Evolutionary conservation across 345 rosid species (phyloP).

Genomic region (Eutrema yunnanense): DNA sequence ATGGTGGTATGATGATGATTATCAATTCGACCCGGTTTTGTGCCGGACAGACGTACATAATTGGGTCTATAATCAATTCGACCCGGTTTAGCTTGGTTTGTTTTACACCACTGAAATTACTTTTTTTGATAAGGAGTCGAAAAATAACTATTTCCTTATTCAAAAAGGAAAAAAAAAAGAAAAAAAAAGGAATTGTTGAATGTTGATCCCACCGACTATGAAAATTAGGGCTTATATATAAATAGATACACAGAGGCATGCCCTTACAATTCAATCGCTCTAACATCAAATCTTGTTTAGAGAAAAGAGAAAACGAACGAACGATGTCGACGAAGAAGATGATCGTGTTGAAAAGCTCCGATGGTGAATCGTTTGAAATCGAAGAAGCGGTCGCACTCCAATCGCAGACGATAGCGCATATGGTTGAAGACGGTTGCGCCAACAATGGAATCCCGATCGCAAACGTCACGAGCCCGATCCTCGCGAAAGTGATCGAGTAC

Average conservation of each 20-base stretch:
- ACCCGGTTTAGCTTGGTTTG: too few species aligned
- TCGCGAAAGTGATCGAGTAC: conserved; percentile 58
- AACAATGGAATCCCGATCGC: conserved; percentile 39
- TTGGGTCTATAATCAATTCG: too few species aligned
- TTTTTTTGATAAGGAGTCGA: too few species aligned
- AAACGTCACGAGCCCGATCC: conserved; percentile 44
- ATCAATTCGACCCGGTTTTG: too few species aligned
- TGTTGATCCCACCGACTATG: too few species aligned
- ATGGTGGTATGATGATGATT: too few species aligned
- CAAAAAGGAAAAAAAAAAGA: too few species aligned
- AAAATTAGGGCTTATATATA: conserved; percentile 14
- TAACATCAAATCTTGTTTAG: background rate
- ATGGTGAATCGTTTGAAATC: conserved; percentile 45
- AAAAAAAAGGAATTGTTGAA: too few species aligned
- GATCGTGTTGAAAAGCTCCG: conserved; percentile 41
- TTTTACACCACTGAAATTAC: too few species aligned
- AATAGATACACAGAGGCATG: background rate
- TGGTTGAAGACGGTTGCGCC: conserved; percentile 47
- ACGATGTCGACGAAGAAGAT: conserved; percentile 22
- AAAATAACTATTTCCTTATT: too few species aligned
- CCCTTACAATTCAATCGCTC: background rate
- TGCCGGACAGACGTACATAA: too few species aligned
- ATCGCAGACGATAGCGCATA: conserved; percentile 40
- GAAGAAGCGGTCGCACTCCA: conserved; percentile 42
- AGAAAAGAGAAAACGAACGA: background rate